A percentile compares a stretch with the other conserved stretches of the same genome.
phyloP scores from a whole-genome alignment of 2,329 filamentous ascomycete species.

The Whalleya microplaca region DNA sequence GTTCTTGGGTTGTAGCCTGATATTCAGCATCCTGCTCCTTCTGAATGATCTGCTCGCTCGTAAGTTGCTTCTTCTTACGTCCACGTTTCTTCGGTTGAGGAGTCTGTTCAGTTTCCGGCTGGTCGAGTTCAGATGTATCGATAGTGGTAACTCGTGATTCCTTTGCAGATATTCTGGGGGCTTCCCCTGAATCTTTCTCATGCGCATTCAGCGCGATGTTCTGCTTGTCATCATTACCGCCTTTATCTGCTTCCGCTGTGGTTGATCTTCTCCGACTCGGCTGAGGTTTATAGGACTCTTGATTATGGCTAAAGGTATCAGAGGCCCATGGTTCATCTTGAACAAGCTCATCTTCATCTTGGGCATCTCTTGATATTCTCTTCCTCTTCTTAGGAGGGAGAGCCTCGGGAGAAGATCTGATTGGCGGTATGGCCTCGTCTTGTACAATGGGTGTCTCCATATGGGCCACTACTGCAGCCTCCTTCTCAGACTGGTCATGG shows the following conservation, averaged over 20 bases:
- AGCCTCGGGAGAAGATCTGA: conserved; percentile 1
- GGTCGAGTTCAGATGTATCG: conserved; percentile 1
- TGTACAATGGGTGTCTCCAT: conserved; percentile 8
- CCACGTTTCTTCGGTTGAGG: conserved; percentile 36
- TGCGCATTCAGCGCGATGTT: conserved; percentile 6
- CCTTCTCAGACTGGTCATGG: conserved; percentile 5
- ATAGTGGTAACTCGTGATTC: conserved; percentile 1
- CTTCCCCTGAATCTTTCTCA: neutral
- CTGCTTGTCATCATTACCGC: conserved; percentile 11
- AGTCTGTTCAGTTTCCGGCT: conserved; percentile 14
- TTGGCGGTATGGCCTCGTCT: conserved; percentile 1
- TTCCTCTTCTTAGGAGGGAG: conserved; percentile 23
- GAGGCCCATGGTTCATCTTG: conserved; percentile 24
- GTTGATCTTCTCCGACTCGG: conserved; percentile 23
- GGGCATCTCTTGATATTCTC: conserved; percentile 17
- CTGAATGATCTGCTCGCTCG: conserved; percentile 6
- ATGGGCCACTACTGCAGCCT: neutral
- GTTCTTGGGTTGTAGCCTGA: conserved; percentile 1
- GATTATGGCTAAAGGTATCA: conserved; percentile 12
- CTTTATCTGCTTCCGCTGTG: conserved; percentile 8
- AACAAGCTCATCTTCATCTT: conserved; percentile 36
- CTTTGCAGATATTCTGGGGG: conserved; percentile 11
- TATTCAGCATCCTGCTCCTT: conserved; percentile 8
- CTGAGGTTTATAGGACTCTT: conserved; percentile 26
- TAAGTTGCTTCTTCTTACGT: conserved; percentile 36